A percentile compares a stretch with the other conserved stretches of the same genome.
Conservation (phyloP, 257 asterid species). For the Solanum corneliomulleri region DNA sequence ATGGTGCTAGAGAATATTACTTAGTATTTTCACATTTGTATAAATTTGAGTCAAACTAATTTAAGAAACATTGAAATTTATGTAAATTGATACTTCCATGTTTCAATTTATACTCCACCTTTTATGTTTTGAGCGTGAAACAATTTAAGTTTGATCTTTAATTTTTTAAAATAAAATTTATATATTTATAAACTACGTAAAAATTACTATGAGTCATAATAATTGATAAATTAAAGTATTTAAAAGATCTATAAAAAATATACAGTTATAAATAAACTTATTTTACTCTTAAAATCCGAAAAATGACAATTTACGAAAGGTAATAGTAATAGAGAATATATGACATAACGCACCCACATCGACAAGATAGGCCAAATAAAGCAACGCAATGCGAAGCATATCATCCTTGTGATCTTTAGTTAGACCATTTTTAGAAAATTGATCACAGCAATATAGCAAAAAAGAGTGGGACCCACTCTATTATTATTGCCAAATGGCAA, state of each 20-base stretch:
- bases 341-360: neutral
- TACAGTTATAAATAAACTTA: too few species aligned
- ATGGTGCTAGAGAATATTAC: neutral
- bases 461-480: neutral
- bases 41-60: neutral
- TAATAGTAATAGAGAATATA: neutral
- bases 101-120: too few species aligned
- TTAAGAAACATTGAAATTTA: neutral
- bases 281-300: too few species aligned
- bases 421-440: neutral
- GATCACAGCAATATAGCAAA: neutral
- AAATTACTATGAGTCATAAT: too few species aligned
- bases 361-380: neutral
- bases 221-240: too few species aligned
- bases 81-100: neutral
- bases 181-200: too few species aligned
- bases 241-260: too few species aligned
- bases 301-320: rapidly evolving
- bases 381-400: neutral
- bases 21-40: too few species aligned
- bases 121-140: too few species aligned
- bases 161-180: too few species aligned
- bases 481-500: neutral
- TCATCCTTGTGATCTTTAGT: neutral
- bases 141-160: too few species aligned